These are phyloP conservation scores for Tricholoma hemisulphureum DNA, from an alignment of 768 basidiomycete species.

Conservation along the genomic window DNA sequence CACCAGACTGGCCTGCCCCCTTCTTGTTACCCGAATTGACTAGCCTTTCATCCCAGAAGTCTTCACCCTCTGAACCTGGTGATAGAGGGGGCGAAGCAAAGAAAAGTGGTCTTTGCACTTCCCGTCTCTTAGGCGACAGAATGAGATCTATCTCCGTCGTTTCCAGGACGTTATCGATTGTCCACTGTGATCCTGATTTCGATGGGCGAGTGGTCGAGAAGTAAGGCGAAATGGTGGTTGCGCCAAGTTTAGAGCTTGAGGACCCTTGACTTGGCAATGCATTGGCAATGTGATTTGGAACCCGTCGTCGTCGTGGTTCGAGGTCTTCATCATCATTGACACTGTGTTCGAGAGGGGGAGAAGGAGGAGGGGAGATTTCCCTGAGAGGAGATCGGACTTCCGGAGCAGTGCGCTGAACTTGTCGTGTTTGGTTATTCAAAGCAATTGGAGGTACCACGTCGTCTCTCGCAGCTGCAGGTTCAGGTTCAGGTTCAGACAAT, in stretches of 20 bases:
- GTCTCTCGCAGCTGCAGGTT: neutral
- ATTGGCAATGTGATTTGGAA: slow-evolving; percentile 23
- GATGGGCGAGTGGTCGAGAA: neutral
- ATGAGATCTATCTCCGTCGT: slow-evolving; percentile 15
- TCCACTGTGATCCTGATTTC: neutral
- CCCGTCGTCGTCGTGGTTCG: slow-evolving; percentile 36
- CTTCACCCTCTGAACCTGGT: slow-evolving; percentile 13
- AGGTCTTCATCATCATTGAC: slow-evolving; percentile 40
- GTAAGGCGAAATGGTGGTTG: neutral
- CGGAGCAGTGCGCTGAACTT: slow-evolving; percentile 12
- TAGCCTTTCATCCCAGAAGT: slow-evolving; percentile 11
- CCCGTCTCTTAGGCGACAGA: slow-evolving; percentile 18
- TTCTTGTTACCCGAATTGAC: neutral
- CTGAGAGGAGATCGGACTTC: slow-evolving; percentile 35
- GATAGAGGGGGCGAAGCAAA: slow-evolving; percentile 7
- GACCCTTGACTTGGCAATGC: neutral
- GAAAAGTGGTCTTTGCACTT: slow-evolving; percentile 5
- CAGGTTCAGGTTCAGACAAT: slow-evolving; percentile 22
- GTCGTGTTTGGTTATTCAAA: slow-evolving; percentile 10
- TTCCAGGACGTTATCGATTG: neutral
- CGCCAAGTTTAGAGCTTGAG: neutral
- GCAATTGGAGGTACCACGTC: slow-evolving; percentile 9
- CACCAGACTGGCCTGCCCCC: neutral
- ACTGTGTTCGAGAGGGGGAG: slow-evolving; percentile 18
- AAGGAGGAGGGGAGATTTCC: slow-evolving; percentile 37